Evolutionary conservation across 2,329 filamentous ascomycete species (phyloP).

Genomic region (Colletotrichum tropicicola): DNA sequence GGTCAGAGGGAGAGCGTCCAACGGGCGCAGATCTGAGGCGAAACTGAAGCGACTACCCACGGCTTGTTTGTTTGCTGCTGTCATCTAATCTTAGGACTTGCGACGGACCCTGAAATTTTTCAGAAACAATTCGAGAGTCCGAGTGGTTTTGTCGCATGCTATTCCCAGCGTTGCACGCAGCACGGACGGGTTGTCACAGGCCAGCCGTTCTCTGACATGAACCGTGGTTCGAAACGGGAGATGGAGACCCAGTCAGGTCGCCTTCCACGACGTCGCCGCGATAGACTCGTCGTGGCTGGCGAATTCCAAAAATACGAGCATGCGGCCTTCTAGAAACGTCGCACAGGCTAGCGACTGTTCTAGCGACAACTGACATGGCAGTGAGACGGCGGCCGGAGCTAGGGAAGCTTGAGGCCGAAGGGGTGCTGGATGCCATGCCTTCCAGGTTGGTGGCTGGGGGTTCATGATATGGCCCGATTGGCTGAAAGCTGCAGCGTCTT

Average conservation of each 20-base stretch:
- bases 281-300: background rate
- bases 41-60: background rate
- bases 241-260: background rate
- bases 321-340: constrained; percentile 8
- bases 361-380: background rate
- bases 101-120: constrained; percentile 9
- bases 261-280: background rate
- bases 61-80: background rate
- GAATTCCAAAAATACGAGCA: background rate
- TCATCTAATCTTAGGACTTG: constrained; percentile 8
- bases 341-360: background rate
- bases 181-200: constrained; percentile 19
- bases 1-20: background rate
- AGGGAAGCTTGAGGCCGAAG: background rate
- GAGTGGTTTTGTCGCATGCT: constrained; percentile 16
- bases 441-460: background rate
- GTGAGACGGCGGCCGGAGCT: background rate
- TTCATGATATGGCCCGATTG: constrained; percentile 11
- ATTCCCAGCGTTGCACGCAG: constrained; percentile 19
- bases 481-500: background rate
- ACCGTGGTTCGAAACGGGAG: background rate
- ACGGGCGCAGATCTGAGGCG: background rate
- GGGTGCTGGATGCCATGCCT: background rate
- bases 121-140: constrained; percentile 7
- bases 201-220: constrained; percentile 11